Evolutionary conservation across 495 filamentous ascomycete genomes (phyloP).

Genomic region (Apodospora peruviana): DNA sequence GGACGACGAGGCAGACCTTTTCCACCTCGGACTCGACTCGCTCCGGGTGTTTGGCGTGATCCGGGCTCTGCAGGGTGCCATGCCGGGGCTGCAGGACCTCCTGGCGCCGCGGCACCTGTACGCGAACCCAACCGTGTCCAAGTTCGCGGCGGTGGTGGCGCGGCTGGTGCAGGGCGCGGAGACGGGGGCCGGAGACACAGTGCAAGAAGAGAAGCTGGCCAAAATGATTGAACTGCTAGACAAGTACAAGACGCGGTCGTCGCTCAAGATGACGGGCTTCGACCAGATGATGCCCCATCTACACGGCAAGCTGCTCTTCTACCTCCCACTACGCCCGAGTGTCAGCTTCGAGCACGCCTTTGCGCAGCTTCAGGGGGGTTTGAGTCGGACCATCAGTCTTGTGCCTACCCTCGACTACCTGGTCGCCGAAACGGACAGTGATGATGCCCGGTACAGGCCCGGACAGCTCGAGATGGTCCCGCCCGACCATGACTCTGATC

Average conservation of each 20-base stretch:
- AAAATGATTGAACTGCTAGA: not conserved
- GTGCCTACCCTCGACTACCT: not conserved
- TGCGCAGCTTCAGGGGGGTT: not conserved
- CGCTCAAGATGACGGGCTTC: not conserved
- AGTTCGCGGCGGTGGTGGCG: not conserved
- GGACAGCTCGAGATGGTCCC: not conserved
- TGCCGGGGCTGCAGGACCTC: not conserved
- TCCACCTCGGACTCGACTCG: not conserved
- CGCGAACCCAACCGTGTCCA: not conserved
- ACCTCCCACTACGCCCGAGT: not conserved
- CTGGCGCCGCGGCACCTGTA: not conserved
- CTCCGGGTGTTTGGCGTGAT: not conserved
- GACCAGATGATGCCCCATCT: not conserved
- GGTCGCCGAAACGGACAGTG: not conserved
- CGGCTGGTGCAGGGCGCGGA: not conserved
- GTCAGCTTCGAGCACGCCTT: not conserved
- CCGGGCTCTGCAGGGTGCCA: not conserved
- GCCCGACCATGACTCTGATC: not conserved
- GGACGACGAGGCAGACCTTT: not conserved
- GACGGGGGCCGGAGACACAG: not conserved
- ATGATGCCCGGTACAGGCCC: not conserved
- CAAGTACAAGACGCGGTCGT: not conserved
- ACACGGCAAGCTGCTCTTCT: not conserved
- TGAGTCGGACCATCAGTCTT: not conserved
- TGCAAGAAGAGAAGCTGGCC: not conserved